Base-by-base conservation (phyloP, 1,284 basidiomycete genomes). In the Tilletia indica region DNA sequence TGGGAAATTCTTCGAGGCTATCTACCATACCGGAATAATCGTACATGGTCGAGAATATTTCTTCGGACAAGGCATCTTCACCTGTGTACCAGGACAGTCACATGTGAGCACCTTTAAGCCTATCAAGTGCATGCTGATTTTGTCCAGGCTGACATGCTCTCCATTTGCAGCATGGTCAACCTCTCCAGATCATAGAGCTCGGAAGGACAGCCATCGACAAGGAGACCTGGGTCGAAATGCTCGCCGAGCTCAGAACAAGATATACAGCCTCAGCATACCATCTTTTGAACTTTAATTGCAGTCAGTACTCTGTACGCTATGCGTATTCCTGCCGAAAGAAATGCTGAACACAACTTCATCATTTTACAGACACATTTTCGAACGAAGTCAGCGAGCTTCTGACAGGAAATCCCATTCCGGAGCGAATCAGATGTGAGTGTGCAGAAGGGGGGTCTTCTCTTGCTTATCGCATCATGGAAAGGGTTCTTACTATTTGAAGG, bases 31-130 rank as follows among this genome's bases (percentile, higher is more conserved):
- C 0, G 93, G 91, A 31, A 89, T 97, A 39, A 93, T 97, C 61
- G 91, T 91, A 0, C 94, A 90, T 84, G 90, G 89, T 2, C 90
- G 90, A 78, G 94, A 97, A 82, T 87, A 93, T 67, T 95, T 92
- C 80, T 97, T 94, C 82, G 94, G 94, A 0, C 92, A 90, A 79
- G 94, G 94, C 6, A 93, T 97, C 71, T 85, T 80, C 77, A 87
- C 87, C 36, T 88, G 89, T 0, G 74, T 90, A 86, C 67, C 72
- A 63, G 73, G 80, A 31, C 61, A 45, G 49, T 39, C 39, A 5
- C 49, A 58, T 38, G 70, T 72, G 68, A 42, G 56, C 34, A 34
- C 31, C 42, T 66, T 19, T 56, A 72, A 51, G 68, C 51, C 14
- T 63, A 21, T 67, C 39, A 16, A 45, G 6, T 45, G 42, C 25